These are phyloP conservation scores for Penicillium cosmopolitanum DNA, from an alignment of 495 filamentous ascomycete genomes.

Conservation along the genomic window DNA sequence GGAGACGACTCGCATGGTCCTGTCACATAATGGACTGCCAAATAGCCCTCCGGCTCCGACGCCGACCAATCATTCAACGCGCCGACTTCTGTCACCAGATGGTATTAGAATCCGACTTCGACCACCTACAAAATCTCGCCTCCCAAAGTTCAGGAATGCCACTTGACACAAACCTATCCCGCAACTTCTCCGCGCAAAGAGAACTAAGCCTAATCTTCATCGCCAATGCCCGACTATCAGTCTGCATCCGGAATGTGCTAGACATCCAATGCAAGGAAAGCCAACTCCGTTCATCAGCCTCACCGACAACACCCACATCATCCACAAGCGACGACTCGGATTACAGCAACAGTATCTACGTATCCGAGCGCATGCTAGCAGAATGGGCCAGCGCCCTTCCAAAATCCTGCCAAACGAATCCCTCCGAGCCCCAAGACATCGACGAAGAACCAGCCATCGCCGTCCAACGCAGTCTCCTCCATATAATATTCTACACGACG, in stretches of 20 bases:
- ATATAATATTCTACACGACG: constrained; percentile 25
- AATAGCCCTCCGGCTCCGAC: constrained; percentile 18
- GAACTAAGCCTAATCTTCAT: constrained; percentile 19
- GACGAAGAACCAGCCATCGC: constrained; percentile 13
- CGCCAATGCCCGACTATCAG: constrained; percentile 18
- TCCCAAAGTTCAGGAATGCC: background rate
- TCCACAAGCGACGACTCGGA: constrained; percentile 4
- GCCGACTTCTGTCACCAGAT: constrained; percentile 15
- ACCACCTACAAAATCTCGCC: constrained; percentile 1
- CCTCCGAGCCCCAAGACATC: constrained; percentile 1
- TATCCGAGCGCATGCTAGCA: constrained; percentile 16
- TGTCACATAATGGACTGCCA: constrained; percentile 27
- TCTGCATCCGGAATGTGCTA: constrained; percentile 21
- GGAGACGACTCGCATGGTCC: constrained; percentile 26
- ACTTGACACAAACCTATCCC: background rate
- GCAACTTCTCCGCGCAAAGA: constrained; percentile 13
- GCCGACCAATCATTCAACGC: constrained; percentile 17
- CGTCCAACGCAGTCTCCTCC: constrained; percentile 23
- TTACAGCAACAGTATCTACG: constrained; percentile 3
- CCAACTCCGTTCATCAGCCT: background rate
- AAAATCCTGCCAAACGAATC: constrained; percentile 10
- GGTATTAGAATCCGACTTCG: constrained; percentile 21
- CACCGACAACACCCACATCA: constrained; percentile 5
- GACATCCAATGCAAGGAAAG: constrained; percentile 19
- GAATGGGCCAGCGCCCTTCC: constrained; percentile 24